Conservation (phyloP, 805 yeast genomes). For the Yamadazyma olivae region DNA sequence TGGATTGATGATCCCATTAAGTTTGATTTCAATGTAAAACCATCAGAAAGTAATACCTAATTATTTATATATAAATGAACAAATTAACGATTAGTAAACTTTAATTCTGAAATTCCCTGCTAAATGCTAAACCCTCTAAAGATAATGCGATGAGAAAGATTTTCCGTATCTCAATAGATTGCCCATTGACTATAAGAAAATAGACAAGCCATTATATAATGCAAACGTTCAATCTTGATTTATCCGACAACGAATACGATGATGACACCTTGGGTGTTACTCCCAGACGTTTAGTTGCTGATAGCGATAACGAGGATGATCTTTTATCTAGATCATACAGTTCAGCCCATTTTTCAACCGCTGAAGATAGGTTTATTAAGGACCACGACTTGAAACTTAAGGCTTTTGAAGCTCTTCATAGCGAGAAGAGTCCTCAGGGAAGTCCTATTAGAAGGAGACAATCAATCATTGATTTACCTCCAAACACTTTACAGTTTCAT, state of each 20-base stretch:
- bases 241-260: conserved; percentile 3
- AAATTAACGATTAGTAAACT: no score
- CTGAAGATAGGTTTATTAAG: conserved; percentile 60
- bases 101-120: no score
- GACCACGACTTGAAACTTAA: conserved; percentile 66
- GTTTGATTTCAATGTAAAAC: no score
- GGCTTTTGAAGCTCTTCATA: conserved; percentile 50
- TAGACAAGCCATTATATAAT: no score
- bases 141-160: no score
- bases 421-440: conserved; percentile 9
- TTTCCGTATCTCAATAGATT: no score
- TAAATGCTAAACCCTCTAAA: no score
- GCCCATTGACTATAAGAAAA: no score
- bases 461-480: conserved; percentile 40
- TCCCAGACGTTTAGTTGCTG: conserved; percentile 3
- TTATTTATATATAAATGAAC: no score
- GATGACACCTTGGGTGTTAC: conserved; percentile 1
- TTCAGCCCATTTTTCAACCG: conserved; percentile 59
- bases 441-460: conserved; percentile 26
- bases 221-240: conserved; percentile 3
- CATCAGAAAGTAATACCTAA: no score
- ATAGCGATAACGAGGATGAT: conserved; percentile 21
- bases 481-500: conserved; percentile 8
- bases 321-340: conserved; percentile 26
- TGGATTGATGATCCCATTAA: no score